Evolutionary conservation across 2,329 filamentous ascomycete species (phyloP).

Genomic region (Cadophora sp.): DNA sequence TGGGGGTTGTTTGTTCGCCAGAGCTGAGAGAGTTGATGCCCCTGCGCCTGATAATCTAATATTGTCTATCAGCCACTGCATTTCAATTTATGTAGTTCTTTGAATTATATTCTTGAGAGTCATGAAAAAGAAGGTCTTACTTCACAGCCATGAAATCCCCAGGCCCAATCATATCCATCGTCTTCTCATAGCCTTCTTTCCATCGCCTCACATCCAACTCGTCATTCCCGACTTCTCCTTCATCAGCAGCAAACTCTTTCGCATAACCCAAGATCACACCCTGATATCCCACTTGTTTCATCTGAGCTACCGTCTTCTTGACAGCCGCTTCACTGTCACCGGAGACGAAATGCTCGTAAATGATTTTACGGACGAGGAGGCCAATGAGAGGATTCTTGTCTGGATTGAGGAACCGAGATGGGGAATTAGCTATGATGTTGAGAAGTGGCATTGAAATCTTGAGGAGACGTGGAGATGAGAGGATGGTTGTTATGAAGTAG

Average conservation of each 20-base stretch:
- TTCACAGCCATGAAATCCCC: conserved; percentile 60
- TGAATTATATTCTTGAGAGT: background rate
- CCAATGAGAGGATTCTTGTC: conserved; percentile 76
- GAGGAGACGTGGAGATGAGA: conserved; percentile 22
- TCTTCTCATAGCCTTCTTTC: conserved; percentile 59
- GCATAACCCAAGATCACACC: conserved; percentile 87
- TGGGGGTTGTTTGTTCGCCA: conserved; percentile 49
- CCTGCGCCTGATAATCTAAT: conserved; percentile 57
- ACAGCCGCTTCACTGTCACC: conserved; percentile 76
- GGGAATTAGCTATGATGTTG: conserved; percentile 10
- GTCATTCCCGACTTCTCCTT: conserved; percentile 14
- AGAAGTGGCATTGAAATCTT: conserved; percentile 20
- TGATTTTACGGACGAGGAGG: conserved; percentile 75
- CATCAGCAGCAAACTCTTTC: conserved; percentile 62
- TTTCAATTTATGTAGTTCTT: background rate
- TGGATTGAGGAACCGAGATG: conserved; percentile 48
- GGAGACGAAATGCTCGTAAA: conserved; percentile 89
- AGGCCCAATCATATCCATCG: conserved; percentile 57
- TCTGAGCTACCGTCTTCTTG: conserved; percentile 62
- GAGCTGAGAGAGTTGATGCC: conserved; percentile 48
- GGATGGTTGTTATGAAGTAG: conserved; percentile 15
- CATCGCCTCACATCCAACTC: conserved; percentile 44
- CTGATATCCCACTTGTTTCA: conserved; percentile 77
- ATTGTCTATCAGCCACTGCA: conserved; percentile 9
- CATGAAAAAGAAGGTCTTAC: conserved; percentile 42